Evolutionary conservation across 441 rosid species (phyloP).

Genomic region (Rhodomyrtus psidioides): DNA sequence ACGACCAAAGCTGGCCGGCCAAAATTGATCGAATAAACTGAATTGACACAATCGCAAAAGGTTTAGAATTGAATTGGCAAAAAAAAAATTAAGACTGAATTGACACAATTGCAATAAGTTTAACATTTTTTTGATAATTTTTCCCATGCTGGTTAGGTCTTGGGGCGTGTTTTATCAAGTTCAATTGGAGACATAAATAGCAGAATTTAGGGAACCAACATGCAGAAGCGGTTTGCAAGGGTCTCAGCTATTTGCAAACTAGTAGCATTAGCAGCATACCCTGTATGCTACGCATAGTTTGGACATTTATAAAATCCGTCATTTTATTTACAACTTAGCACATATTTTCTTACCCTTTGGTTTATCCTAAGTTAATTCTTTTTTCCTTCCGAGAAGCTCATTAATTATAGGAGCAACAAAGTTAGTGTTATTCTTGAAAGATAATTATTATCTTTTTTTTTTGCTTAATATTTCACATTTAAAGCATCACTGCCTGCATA

Average conservation of each 20-base stretch:
- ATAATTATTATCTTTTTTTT: no score
- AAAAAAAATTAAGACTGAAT: no score
- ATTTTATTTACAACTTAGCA: neutral
- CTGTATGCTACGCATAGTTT: neutral
- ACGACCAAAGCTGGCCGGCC: no score
- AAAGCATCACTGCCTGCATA: neutral
- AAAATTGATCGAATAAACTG: no score
- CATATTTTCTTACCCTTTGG: neutral
- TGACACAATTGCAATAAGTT: no score
- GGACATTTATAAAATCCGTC: neutral
- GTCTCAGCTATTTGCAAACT: neutral
- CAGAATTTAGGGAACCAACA: neutral
- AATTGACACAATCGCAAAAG: no score
- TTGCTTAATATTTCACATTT: no score
- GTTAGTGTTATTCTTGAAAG: neutral
- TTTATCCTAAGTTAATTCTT: neutral
- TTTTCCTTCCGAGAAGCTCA: neutral
- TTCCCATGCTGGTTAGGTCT: neutral
- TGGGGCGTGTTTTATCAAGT: neutral
- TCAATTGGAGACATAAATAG: neutral
- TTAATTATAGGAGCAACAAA: neutral
- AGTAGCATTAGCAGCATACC: neutral
- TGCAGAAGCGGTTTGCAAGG: neutral
- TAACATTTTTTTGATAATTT: no score
- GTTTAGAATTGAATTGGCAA: no score